Evolutionary conservation across 225 moss, liverwort and hornwort genomes (phyloP), one percentile per base, ranked within the genome.

Genomic region (Pseudoscleropodium purum): DNA sequence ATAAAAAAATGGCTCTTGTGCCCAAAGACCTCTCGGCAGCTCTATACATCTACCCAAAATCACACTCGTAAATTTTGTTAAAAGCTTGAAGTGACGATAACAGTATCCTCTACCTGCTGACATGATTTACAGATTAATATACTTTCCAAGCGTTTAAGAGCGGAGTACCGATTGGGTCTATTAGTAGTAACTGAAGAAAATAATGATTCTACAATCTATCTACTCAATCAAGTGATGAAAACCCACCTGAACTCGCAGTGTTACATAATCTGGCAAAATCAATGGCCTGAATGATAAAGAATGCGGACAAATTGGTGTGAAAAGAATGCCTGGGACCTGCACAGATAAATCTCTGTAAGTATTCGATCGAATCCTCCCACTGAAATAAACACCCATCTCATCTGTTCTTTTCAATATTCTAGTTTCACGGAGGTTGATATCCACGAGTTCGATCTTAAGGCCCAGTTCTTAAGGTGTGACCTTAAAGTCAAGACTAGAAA

Each of bases 241-340:
- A 86, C 87, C 43, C 74, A 94, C 94, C 94, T 96, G 97, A 41
- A 98, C 87, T 87, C 96, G 93, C 89, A 98, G 90, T 54, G 94
- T 95, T 72, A 95, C 96, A 84, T 95, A 94, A 90, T 96, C 98
- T 43, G 98, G 98, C 85, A 98, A 78, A 91, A 98, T 97, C 60
- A 98, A 90, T 29, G 98, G 98, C 90, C 98, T 95, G 90, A 98
- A 98, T 63, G 98, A 98, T 63, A 97, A 91, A 51, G 98, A 98
- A 95, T 97, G 98, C 57, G 98, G 98, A 86, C 98, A 97, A 90
- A 98, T 98, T 29, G 98, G 98, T 70, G 98, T 97, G 87, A 98
- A 97, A 79, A 98, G 97, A 87, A 98, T 97, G 67, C 97, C 96
- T 81, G 98, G 97, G 31, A 98, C 98, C 98, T 98, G 96, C 90